Evolutionary conservation across 169 alveolate genomes (phyloP), one percentile per base, ranked within the genome.

Genomic region (Plasmodium gaboni): DNA sequence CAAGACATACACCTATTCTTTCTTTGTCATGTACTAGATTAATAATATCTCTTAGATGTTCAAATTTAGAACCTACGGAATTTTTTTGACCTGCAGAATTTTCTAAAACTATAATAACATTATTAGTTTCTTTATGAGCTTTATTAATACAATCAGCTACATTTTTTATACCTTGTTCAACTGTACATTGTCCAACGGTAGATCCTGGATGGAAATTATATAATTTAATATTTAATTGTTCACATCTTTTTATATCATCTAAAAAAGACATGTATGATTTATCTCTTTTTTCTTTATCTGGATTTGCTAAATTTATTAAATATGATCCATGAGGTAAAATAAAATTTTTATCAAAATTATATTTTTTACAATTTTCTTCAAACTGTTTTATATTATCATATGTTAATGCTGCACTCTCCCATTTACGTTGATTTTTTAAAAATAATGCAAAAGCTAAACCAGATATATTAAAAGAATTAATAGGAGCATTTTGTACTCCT

Each of bases 191-290:
- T 17, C 96, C 96, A 28, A 91, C 94, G 7, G 97, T 95, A 50
- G 97, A 94, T 74, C 98, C 98, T 19, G 98, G 98, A 72, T 96
- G 98, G 68, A 96, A 95, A 89, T 96, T 96, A 88, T 96, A 96
- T 13, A 96, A 92, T 28, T 60, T 83, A 4, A 96, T 94, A n/a
- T 97, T 97, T 42, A 96, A 87, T 51, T 89, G 86, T 71, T 96
- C 98, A 74, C 98, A 95, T 17, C 98, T 93, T 88, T 94, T 91
- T 32, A 96, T 74, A 74, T 96, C 98, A 65, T 96, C 98, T 67
- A 95, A 87, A 74, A 96, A 95, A 53, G 96, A 95, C 13, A 59
- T 53, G 71, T 91, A 96, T 48, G 97, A 93, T 72, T 90, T 96
- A 50, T 88, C 93, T 42, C 98, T 86, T 94, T 96, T 96, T 61